Evolutionary conservation across 202 grass and related monocot genomes (phyloP).

Genomic region (Hordeum pubiflorum): DNA sequence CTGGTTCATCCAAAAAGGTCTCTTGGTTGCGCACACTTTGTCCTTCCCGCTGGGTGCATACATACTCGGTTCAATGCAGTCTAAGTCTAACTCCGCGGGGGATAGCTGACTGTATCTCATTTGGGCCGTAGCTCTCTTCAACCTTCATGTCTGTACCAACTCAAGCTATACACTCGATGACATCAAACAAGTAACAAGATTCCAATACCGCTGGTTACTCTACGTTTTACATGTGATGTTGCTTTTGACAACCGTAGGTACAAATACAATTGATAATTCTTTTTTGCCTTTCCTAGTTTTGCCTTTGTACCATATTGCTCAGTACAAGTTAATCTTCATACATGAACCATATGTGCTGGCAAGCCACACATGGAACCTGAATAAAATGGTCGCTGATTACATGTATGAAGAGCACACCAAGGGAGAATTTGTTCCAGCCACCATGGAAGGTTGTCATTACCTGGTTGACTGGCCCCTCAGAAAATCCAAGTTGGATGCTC

Average conservation of each 20-base stretch:
- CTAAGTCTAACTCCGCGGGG: not conserved
- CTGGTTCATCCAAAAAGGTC: not conserved
- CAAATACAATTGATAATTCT: not conserved
- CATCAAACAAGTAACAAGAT: not conserved
- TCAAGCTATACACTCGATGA: not conserved
- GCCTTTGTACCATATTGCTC: too few species aligned
- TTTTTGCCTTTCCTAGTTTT: too few species aligned
- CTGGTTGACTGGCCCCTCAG: not conserved
- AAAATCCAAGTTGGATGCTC: not conserved
- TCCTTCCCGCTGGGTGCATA: not conserved
- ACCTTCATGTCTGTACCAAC: not conserved
- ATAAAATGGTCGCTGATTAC: not conserved
- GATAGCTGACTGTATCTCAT: not conserved
- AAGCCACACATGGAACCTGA: not conserved
- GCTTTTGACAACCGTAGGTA: not conserved
- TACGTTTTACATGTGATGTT: not conserved
- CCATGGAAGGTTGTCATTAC: slow-evolving; percentile 1
- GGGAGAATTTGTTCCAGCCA: not conserved
- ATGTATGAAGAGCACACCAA: not conserved
- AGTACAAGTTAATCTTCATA: too few species aligned
- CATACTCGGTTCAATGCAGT: not conserved
- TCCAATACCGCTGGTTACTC: not conserved
- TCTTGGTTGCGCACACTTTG: not conserved
- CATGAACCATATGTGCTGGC: too few species aligned
- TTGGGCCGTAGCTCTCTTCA: not conserved